These are phyloP conservation scores for Allodekkera sacchari DNA, from an alignment of 805 yeast species.

Conservation along the genomic window DNA sequence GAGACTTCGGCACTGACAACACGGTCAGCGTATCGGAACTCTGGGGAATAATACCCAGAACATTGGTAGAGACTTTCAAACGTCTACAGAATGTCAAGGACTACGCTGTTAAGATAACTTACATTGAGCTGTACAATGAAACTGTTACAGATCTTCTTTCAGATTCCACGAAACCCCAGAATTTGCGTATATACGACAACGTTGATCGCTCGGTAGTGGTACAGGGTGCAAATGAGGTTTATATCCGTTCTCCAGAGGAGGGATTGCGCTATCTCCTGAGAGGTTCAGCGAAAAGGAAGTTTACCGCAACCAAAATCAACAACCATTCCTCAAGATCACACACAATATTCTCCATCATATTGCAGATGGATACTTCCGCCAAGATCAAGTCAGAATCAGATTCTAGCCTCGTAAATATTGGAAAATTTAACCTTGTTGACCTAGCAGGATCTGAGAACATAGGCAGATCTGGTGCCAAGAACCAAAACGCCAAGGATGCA, in stretches of 20 bases:
- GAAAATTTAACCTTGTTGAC: slow-evolving; percentile 66
- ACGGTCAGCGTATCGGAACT: no score
- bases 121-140: slow-evolving; percentile 44
- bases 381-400: slow-evolving; percentile 16
- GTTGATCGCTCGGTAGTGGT: no score
- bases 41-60: slow-evolving; percentile 46
- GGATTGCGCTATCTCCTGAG: no score
- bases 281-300: no score
- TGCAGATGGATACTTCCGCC: slow-evolving; percentile 36
- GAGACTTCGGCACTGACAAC: slow-evolving; percentile 29
- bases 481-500: slow-evolving; percentile 85
- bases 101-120: slow-evolving; percentile 40
- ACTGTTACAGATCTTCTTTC: slow-evolving; percentile 35
- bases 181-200: no score
- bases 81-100: slow-evolving; percentile 26
- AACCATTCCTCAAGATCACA: slow-evolving; percentile 71
- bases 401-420: slow-evolving; percentile 8
- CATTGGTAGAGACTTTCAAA: slow-evolving; percentile 33
- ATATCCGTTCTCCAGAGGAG: no score
- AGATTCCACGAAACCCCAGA: no score
- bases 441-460: slow-evolving; percentile 94
- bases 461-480: slow-evolving; percentile 76
- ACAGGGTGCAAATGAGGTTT: no score
- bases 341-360: slow-evolving; percentile 59
- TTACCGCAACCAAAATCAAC: slow-evolving; percentile 68